Percentiles rank a stretch among this genome's conserved stretches.
Conservation (phyloP, 1,284 basidiomycete genomes). For the Heterobasidion irregulare region DNA sequence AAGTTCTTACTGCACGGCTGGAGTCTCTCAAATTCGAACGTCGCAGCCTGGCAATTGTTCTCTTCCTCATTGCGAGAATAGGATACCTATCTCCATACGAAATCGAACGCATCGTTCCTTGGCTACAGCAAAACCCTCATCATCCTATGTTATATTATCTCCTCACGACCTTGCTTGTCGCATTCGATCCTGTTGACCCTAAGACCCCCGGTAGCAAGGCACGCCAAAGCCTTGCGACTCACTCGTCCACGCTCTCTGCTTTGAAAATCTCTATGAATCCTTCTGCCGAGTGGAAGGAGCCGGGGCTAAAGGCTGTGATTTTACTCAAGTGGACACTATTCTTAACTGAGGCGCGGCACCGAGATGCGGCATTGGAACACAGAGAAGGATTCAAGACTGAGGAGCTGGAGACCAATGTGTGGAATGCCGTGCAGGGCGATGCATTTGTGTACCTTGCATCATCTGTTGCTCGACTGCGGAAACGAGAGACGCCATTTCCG, state of each 20-base stretch:
- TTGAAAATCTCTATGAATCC: conserved; percentile 53
- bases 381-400: conserved; percentile 65
- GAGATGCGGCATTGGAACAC: conserved; percentile 58
- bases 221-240: conserved; percentile 38
- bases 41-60: conserved; percentile 49
- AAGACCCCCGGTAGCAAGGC: conserved; percentile 29
- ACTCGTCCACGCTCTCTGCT: conserved; percentile 35
- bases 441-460: conserved; percentile 71
- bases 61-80: conserved; percentile 57
- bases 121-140: conserved; percentile 53
- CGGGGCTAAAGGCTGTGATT: conserved; percentile 68
- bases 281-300: conserved; percentile 57
- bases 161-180: conserved; percentile 57
- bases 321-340: conserved; percentile 86
- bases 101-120: conserved; percentile 53
- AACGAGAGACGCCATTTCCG: conserved; percentile 30
- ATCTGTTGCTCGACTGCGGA: conserved; percentile 45
- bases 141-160: conserved; percentile 69
- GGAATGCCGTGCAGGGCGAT: conserved; percentile 76
- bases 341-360: conserved; percentile 66
- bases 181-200: conserved; percentile 64
- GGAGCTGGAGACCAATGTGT: conserved; percentile 74
- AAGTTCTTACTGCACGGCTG: conserved; percentile 55
- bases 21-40: conserved; percentile 71
- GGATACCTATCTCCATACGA: conserved; percentile 53